Evolutionary conservation across 1,284 basidiomycete genomes (phyloP).

Genomic region (Irpex sp.): DNA sequence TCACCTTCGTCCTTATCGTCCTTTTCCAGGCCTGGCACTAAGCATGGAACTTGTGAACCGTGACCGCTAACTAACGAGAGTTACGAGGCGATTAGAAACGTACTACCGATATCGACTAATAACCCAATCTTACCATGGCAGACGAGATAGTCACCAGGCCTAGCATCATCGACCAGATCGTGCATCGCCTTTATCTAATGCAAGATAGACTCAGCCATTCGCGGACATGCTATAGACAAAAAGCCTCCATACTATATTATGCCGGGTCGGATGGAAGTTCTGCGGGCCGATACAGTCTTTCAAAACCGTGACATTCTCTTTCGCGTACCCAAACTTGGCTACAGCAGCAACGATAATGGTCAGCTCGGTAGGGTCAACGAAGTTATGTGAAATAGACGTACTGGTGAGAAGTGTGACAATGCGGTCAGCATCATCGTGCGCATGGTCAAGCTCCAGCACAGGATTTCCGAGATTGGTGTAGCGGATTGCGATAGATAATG

Average conservation of each 20-base stretch:
- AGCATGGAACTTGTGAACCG: constrained; percentile 17
- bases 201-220: too few species aligned
- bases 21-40: constrained; percentile 14
- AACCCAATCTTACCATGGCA: constrained; percentile 21
- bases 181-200: constrained; percentile 18
- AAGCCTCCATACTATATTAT: constrained; percentile 15
- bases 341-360: not conserved
- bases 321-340: constrained; percentile 14
- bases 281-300: constrained; percentile 14
- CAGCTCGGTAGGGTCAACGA: too few species aligned
- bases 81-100: not conserved
- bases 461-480: not conserved
- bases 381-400: not conserved
- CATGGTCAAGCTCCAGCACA: not conserved
- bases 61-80: constrained; percentile 21
- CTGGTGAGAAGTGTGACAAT: not conserved
- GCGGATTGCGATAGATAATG: not conserved
- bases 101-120: not conserved
- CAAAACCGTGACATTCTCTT: constrained; percentile 17
- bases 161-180: constrained; percentile 17
- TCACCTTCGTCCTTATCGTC: constrained; percentile 24
- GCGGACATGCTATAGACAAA: too few species aligned
- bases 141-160: constrained; percentile 19
- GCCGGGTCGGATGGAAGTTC: constrained; percentile 15
- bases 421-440: not conserved